Conservation (phyloP, 257 asterid species). For the Vinca minor region DNA sequence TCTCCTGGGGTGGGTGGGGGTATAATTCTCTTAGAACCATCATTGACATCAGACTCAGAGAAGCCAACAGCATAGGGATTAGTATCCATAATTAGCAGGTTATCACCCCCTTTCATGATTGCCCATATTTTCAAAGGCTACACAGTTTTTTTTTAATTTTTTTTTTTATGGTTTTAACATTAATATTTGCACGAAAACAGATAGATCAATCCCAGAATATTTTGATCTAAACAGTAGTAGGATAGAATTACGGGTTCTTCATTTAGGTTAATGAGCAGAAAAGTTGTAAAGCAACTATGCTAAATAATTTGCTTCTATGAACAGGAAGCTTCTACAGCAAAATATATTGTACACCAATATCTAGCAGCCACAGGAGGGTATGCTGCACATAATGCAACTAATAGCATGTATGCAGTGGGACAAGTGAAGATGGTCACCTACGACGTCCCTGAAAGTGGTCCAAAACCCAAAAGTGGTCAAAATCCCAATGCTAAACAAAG, state of each 20-base stretch:
- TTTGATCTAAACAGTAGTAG: not conserved
- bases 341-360: conserved; percentile 86
- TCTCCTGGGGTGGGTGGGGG: no score
- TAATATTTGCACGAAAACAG: not conserved
- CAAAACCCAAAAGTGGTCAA: conserved; percentile 14
- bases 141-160: not conserved
- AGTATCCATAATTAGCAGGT: not conserved
- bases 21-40: not conserved
- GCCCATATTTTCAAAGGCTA: no score
- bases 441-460: conserved; percentile 25
- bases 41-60: no score
- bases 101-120: not conserved
- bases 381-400: conserved; percentile 42
- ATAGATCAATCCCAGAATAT: not conserved
- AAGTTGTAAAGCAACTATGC: not conserved
- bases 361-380: conserved; percentile 87
- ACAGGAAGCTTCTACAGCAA: conserved; percentile 81
- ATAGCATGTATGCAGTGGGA: conserved; percentile 89
- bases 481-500: conserved; percentile 10
- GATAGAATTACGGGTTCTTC: no score
- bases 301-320: not conserved
- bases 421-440: conserved; percentile 64
- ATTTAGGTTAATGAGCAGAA: not conserved
- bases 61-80: not conserved
- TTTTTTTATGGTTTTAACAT: not conserved